Percentiles rank a stretch among this genome's conserved stretches.
phyloP scores from a whole-genome alignment of 164 flowering plant genomes.

The Berberis vulgaris region DNA sequence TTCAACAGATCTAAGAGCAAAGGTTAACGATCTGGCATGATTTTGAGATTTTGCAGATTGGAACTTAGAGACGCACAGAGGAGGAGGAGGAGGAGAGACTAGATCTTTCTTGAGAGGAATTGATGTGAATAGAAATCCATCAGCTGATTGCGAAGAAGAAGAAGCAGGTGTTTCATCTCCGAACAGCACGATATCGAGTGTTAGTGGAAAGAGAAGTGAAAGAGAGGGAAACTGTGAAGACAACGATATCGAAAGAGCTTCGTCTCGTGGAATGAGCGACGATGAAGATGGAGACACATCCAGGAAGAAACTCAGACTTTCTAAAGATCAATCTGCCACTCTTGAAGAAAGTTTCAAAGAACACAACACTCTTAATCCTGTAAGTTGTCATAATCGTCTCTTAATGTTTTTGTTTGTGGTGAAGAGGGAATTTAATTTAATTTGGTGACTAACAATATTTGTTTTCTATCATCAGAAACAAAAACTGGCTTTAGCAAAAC shows the following conservation, averaged over 20 bases:
- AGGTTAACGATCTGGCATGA: neutral
- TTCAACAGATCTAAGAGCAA: constrained; percentile 4
- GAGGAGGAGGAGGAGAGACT: constrained; percentile 9
- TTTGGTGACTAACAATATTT: neutral
- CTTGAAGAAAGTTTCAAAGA: constrained; percentile 27
- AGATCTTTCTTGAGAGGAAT: constrained; percentile 68
- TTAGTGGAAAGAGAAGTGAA: constrained; percentile 36
- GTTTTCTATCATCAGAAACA: constrained; percentile 48
- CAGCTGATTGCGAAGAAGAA: constrained; percentile 40
- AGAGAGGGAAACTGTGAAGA: constrained; percentile 18
- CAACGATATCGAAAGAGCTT: constrained; percentile 14
- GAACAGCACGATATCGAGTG: constrained; percentile 23
- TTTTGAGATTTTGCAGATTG: constrained; percentile 29
- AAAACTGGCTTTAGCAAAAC: constrained; percentile 70
- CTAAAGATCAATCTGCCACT: constrained; percentile 25
- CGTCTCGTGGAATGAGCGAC: constrained; percentile 14
- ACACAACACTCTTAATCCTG: constrained; percentile 28
- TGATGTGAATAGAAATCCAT: constrained; percentile 65
- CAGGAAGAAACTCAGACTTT: constrained; percentile 22
- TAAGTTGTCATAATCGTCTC: neutral
- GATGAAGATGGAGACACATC: constrained; percentile 19
- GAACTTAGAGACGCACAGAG: constrained; percentile 22
- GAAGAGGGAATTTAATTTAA: neutral
- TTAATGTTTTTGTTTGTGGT: neutral
- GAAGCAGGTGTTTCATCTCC: constrained; percentile 56